A percentile compares a stretch with the other conserved stretches of the same genome.
These are phyloP conservation scores for Aegilops bicornis DNA, from an alignment of 176 grass and related monocot species.

Conservation along the genomic window DNA sequence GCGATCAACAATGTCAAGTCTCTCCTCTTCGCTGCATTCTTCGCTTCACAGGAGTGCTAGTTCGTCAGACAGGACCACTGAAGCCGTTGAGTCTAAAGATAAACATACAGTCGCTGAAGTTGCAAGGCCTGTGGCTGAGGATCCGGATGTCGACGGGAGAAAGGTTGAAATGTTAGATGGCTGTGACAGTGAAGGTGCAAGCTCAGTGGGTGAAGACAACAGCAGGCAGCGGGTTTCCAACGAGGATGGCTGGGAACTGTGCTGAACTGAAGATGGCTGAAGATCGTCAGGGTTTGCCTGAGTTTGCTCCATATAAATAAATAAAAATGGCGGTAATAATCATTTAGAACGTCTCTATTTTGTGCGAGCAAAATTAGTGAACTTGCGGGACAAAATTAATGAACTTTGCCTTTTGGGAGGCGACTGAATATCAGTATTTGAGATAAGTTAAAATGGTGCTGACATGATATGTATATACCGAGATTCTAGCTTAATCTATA, in stretches of 20 bases:
- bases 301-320: neutral
- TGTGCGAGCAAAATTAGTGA: neutral
- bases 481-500: neutral
- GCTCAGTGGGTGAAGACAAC: neutral
- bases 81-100: conserved; percentile 27
- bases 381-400: neutral
- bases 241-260: conserved; percentile 50
- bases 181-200: neutral
- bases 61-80: conserved; percentile 22
- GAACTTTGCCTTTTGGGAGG: neutral
- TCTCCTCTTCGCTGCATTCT: conserved; percentile 48
- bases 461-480: neutral
- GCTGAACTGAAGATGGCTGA: conserved; percentile 33
- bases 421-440: neutral
- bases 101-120: conserved; percentile 20
- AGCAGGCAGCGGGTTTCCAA: neutral
- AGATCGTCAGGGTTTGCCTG: neutral
- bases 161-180: neutral
- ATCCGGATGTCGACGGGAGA: neutral
- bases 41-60: conserved; percentile 34
- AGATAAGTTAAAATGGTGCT: neutral
- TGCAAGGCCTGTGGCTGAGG: neutral
- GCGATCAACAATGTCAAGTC: conserved; percentile 36
- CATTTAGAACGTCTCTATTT: neutral
- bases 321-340: neutral